Evolutionary conservation across 1,139 yeast genomes (phyloP).

Genomic region (Suhomyces kunorum): DNA sequence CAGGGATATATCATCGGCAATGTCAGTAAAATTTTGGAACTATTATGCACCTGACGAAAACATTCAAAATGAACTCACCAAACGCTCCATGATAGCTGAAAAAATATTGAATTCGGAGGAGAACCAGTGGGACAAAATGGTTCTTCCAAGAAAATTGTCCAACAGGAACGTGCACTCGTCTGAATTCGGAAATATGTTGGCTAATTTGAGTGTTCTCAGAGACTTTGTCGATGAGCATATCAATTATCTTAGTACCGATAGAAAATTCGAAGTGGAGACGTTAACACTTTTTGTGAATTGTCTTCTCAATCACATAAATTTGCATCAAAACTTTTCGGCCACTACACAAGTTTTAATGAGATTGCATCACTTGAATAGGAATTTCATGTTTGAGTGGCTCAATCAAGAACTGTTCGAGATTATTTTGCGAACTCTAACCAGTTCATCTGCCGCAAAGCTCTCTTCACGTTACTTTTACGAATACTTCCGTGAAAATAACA

Average conservation of each 20-base stretch:
- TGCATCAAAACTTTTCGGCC: conserved; percentile 41
- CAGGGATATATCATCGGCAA: conserved; percentile 32
- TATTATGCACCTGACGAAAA: conserved; percentile 28
- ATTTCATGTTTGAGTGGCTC: conserved; percentile 26
- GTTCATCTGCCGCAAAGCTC: conserved; percentile 31
- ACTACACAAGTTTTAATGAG: conserved; percentile 26
- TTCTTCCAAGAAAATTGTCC: conserved; percentile 22
- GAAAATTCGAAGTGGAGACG: conserved; percentile 23
- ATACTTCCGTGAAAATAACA: conserved; percentile 19
- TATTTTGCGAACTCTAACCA: conserved; percentile 30
- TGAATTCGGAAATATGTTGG: conserved; percentile 34
- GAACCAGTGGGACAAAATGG: conserved; percentile 14
- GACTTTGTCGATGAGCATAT: conserved; percentile 30
- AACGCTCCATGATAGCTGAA: conserved; percentile 17
- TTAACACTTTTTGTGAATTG: conserved; percentile 38
- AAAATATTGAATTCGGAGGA: conserved; percentile 18
- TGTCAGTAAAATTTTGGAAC: conserved; percentile 34
- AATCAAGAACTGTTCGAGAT: conserved; percentile 35
- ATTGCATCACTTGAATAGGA: conserved; percentile 22
- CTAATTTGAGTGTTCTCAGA: conserved; percentile 30
- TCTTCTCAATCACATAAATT: conserved; percentile 36
- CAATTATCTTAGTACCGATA: conserved; percentile 21
- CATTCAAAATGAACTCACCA: conserved; percentile 18
- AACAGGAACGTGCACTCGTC: conserved; percentile 28
- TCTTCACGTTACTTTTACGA: conserved; percentile 29